Base-by-base conservation (phyloP, 2,329 filamentous ascomycete genomes). In the Fusarium annulatum region DNA sequence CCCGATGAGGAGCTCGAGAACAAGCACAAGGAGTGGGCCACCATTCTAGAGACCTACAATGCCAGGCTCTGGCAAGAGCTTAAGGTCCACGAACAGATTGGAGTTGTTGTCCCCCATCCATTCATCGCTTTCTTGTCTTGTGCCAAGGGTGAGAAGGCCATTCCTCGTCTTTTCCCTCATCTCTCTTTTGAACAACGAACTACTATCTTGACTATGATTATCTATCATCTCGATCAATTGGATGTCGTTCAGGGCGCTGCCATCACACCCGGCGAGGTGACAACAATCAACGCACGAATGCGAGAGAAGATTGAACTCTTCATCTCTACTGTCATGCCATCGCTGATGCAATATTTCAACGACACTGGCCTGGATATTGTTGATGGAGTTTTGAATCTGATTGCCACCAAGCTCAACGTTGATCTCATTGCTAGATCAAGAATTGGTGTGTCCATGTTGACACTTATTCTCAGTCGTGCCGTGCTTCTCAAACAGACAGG, bases 111-210 rank as follows among this genome's bases (percentile, higher is more conserved):
- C 8, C 87, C 91, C 23, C 96, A 99, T 81, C 96, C 96, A 0
- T 99, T 99, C 84, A 98, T 99, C 76, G 94, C 95, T 52, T 96
- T 99, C 81, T 86, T 99, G 52, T 97, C 95, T 9, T 97, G 96
- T 79, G 90, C 92, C 76, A 99, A 99, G 86, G 96, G 96, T 79
- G 98, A 98, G 86, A 97, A 96, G 85, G 94, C 94, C 4, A 94
- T 99, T 69, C 95, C 95, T 56, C 94, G 96, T 62, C 93, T 98
- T 60, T 98, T 98, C 89, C 92, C 95, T 48, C 94, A 98, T 79
- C 93, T 98, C 59, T 93, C 93, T 72, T 93, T 95, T 71, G 93
- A 98, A 80, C 95, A 98, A 83, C 94, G 96, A 56, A 95, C 96
- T 28, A 98, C 95, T 2, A 94, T 98, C 71, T 87, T 99, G 71